These are phyloP conservation scores for Boletales sp. DNA, from an alignment of 768 basidiomycete species.

Conservation along the genomic window DNA sequence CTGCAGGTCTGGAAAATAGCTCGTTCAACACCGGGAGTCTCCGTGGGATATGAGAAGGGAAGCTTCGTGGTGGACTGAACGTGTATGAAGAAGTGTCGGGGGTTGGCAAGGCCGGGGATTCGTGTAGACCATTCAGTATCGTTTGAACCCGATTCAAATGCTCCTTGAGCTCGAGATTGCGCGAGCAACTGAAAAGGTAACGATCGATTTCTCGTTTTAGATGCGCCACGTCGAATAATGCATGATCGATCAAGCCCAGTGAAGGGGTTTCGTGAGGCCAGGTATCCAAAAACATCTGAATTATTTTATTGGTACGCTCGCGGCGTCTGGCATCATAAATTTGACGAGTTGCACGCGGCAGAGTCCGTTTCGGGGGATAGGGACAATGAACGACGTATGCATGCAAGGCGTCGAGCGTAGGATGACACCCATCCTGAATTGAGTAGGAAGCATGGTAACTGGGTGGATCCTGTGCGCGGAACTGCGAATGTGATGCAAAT, in stretches of 20 bases:
- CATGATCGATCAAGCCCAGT: not conserved
- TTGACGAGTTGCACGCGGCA: not conserved
- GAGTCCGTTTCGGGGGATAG: not conserved
- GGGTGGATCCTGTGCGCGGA: constrained; percentile 7
- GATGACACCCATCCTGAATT: not conserved
- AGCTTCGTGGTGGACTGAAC: not conserved
- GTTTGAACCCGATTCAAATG: not conserved
- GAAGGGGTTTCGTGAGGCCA: constrained; percentile 1
- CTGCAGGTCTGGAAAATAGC: constrained; percentile 2
- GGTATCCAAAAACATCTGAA: not conserved
- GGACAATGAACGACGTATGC: not conserved
- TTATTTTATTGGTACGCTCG: not conserved
- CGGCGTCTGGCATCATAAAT: not conserved
- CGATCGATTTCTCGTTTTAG: not conserved
- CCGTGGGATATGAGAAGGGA: not conserved
- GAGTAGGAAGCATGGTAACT: not conserved
- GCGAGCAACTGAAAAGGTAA: not conserved
- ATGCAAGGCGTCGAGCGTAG: not conserved
- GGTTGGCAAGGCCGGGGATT: not conserved
- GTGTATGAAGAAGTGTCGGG: not conserved
- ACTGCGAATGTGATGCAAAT: constrained; percentile 16
- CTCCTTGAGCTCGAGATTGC: not conserved
- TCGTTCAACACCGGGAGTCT: not conserved
- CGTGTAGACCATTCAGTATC: not conserved
- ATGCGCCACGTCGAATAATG: not conserved